phyloP scores from a whole-genome alignment of 306 rosid genomes.

The Citrullus amarus region DNA sequence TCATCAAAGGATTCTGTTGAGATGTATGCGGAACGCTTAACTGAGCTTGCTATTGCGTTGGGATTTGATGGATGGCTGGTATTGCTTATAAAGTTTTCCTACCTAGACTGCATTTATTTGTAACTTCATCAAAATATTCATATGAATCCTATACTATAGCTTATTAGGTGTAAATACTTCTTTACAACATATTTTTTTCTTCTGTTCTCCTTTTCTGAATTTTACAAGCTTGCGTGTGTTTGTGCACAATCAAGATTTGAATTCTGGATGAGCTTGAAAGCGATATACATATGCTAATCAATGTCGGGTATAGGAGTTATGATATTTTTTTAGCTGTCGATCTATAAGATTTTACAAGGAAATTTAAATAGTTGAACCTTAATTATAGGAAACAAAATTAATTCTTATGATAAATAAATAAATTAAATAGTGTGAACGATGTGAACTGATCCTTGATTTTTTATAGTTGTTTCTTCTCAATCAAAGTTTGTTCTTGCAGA shows the following conservation, averaged over 20 bases:
- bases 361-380: background rate
- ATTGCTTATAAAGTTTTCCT: slow-evolving; percentile 6
- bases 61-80: slow-evolving; percentile 98
- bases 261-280: background rate
- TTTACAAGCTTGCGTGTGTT: background rate
- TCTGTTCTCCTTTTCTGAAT: background rate
- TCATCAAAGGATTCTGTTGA: slow-evolving; percentile 60
- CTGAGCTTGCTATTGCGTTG: slow-evolving; percentile 60
- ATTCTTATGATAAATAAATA: background rate
- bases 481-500: slow-evolving; percentile 29
- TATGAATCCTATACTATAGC: background rate
- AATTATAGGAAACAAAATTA: too few relatives aligned
- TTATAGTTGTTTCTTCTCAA: background rate
- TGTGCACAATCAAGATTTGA: background rate
- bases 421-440: background rate
- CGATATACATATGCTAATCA: background rate
- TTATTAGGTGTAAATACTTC: background rate
- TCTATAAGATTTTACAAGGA: background rate
- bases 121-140: background rate
- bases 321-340: background rate
- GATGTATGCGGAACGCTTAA: slow-evolving; percentile 63
- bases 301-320: background rate
- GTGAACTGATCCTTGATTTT: background rate
- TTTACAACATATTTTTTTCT: background rate
- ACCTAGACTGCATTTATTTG: background rate